These are phyloP conservation scores for Zygosaccharomyces siamensis DNA, from an alignment of 805 yeast genomes.

Conservation along the genomic window DNA sequence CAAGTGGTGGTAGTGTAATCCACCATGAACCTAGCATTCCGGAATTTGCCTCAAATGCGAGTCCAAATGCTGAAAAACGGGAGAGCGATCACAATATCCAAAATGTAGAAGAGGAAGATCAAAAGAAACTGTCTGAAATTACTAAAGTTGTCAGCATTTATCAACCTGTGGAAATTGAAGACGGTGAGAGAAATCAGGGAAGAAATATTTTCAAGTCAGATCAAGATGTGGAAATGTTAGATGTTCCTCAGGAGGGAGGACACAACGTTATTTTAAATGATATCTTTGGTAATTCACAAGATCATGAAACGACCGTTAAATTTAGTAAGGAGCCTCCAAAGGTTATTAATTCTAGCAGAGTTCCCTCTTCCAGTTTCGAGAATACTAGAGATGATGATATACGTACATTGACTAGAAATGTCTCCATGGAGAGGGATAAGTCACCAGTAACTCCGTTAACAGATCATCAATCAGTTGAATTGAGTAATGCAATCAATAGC, in stretches of 20 bases:
- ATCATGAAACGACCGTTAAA: conserved; percentile 25
- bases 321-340: conserved; percentile 27
- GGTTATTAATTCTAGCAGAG: conserved; percentile 18
- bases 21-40: conserved; percentile 14
- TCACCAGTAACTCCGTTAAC: conserved; percentile 14
- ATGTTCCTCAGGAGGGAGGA: conserved; percentile 4
- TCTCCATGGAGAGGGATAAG: conserved; percentile 10
- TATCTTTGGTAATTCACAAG: conserved; percentile 21
- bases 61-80: neutral
- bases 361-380: conserved; percentile 9
- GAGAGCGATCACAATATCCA: neutral
- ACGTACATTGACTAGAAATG: conserved; percentile 3
- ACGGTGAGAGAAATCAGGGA: neutral
- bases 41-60: neutral
- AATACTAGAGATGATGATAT: conserved; percentile 2
- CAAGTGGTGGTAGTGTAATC: conserved; percentile 25
- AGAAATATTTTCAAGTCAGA: neutral
- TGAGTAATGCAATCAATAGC: conserved; percentile 18
- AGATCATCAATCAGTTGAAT: conserved; percentile 15
- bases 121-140: conserved; percentile 28
- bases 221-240: conserved; percentile 11
- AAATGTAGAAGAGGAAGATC: conserved; percentile 6
- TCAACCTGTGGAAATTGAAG: conserved; percentile 13
- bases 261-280: conserved; percentile 25
- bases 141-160: conserved; percentile 33